Percentiles rank a stretch among this genome's conserved stretches.
phyloP scores from a whole-genome alignment of 129 eudicot species.

The Solidago caesia region DNA sequence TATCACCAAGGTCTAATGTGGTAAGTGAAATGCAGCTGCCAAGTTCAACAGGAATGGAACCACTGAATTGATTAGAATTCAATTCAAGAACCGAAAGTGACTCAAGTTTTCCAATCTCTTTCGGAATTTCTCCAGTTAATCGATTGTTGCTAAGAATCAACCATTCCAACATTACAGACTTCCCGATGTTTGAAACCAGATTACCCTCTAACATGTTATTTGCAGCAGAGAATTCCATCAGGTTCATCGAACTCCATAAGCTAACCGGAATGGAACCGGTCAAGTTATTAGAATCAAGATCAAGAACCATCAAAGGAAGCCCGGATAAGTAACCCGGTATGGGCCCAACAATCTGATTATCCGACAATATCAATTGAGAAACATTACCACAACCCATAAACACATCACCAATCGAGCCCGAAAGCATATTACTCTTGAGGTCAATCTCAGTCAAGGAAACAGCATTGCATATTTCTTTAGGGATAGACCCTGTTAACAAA shows the following conservation, averaged over 20 bases:
- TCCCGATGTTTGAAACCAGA: constrained; percentile 43
- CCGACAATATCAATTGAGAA: constrained; percentile 48
- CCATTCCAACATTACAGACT: constrained; percentile 41
- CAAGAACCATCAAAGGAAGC: constrained; percentile 63
- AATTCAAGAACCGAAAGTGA: constrained; percentile 54
- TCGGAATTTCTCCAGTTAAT: constrained; percentile 49
- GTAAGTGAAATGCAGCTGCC: constrained; percentile 52
- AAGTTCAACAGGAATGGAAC: constrained; percentile 50
- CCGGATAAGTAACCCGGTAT: constrained; percentile 54
- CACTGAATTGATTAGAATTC: constrained; percentile 50
- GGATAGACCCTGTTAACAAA: constrained; percentile 56
- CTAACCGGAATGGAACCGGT: constrained; percentile 50
- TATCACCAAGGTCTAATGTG: constrained; percentile 55
- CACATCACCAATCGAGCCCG: constrained; percentile 53
- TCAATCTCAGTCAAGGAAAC: constrained; percentile 48
- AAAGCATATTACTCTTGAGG: constrained; percentile 51
- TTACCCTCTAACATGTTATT: constrained; percentile 54
- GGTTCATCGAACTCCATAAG: constrained; percentile 46
- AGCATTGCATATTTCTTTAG: constrained; percentile 63
- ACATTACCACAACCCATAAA: constrained; percentile 50
- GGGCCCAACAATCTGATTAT: constrained; percentile 52
- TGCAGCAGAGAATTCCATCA: constrained; percentile 72
- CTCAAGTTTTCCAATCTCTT: constrained; percentile 46
- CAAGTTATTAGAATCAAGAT: constrained; percentile 70
- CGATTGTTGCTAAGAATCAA: constrained; percentile 49